Conservation (phyloP, 2,329 filamentous ascomycete species). For the Alternaria tenuissima region DNA sequence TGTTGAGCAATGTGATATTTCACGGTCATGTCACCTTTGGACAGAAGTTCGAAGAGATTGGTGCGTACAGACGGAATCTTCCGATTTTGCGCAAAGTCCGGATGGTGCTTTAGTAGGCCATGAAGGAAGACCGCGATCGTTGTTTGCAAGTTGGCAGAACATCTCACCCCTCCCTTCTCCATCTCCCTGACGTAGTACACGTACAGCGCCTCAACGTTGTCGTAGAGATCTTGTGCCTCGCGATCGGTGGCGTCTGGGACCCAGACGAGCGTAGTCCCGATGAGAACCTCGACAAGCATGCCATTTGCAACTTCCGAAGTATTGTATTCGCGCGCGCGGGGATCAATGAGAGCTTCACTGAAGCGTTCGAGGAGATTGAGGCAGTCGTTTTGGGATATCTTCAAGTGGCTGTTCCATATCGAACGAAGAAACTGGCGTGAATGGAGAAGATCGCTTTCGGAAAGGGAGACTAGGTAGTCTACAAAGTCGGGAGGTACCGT, state of each 20-base stretch:
- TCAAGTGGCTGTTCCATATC: constrained; percentile 34
- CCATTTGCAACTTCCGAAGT: constrained; percentile 50
- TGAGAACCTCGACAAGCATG: constrained; percentile 46
- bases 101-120: constrained; percentile 70
- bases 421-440: constrained; percentile 41
- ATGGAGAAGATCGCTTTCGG: constrained; percentile 41
- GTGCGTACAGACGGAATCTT: constrained; percentile 71
- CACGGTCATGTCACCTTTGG: constrained; percentile 70
- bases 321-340: constrained; percentile 47
- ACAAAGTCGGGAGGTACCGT: constrained; percentile 40
- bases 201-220: constrained; percentile 78
- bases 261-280: constrained; percentile 41
- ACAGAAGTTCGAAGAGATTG: constrained; percentile 76
- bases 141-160: constrained; percentile 74
- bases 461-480: constrained; percentile 35
- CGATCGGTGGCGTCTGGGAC: constrained; percentile 30
- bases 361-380: constrained; percentile 41
- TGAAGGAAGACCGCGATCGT: constrained; percentile 74
- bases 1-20: constrained; percentile 77
- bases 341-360: constrained; percentile 43
- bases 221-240: constrained; percentile 58
- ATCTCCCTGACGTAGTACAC: constrained; percentile 74
- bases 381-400: constrained; percentile 34
- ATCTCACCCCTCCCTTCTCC: constrained; percentile 68
- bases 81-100: constrained; percentile 70